Evolutionary conservation across 805 yeast genomes (phyloP), one percentile per base, ranked within the genome.

Genomic region (Barnettozyma salicaria): DNA sequence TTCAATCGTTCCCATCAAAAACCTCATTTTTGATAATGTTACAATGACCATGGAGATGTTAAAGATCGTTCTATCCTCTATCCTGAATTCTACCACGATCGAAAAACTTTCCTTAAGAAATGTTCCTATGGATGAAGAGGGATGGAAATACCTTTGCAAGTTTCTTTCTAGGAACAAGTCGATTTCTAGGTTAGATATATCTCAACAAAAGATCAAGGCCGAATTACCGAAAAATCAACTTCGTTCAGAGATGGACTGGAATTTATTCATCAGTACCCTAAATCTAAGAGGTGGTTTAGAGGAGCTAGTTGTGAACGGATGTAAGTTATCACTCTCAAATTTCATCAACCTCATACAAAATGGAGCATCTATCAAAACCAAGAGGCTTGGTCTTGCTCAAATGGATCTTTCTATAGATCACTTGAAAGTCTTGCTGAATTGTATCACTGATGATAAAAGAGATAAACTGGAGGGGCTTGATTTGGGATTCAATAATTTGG

Each of bases 221-320:
- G 71, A 65, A 25, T 41, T 59, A 10, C 49, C 58, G 19, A 43
- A 51, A 13, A 36, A 44, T 5, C 55, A 53, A n/a, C 56, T 79
- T 50, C 70, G 96, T 40, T 73, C 85, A 3, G 79, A 76, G 39
- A 78, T 80, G 80, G 88, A 89, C 58, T 89, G 97, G 97, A 60
- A 74, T 2, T 60, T 85, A 32, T 70, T 90, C 39, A 75, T 78
- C 3, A 81, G 84, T 10, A 79, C 94, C 0, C 53, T 89, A 14
- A 66, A 68, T 14, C 72, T 70, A 14, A 65, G 95, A 44, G 80
- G 80, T 28, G 90, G 92, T 4, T 70, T 89, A 21, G 90, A 80
- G 43, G 96, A 86, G 52, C 61, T 89, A 40, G 67, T 86, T 26
- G 58, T 89, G 34, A 84, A 86, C 34, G 96, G 96, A 70, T 87